Conservation (phyloP, 768 basidiomycete species). For the Collybiopsis luxurians region DNA sequence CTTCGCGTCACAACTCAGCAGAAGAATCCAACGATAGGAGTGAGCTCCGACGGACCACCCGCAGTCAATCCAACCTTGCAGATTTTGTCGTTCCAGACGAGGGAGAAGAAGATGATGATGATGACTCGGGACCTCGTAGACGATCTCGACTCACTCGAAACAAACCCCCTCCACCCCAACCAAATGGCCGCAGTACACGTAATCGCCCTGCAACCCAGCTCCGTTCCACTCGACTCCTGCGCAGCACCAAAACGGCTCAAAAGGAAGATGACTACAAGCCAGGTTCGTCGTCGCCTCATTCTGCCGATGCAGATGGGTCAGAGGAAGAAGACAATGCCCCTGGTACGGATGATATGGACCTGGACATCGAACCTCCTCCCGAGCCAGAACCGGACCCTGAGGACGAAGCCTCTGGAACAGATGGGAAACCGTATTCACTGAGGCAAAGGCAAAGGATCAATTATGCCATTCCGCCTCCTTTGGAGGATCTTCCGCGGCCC, state of each 20-base stretch:
- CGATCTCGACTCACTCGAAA: background rate
- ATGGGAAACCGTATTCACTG: slow-evolving; percentile 57
- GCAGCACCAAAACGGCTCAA: slow-evolving; percentile 3
- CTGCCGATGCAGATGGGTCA: slow-evolving; percentile 57
- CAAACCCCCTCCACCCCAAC: background rate
- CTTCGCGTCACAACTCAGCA: slow-evolving; percentile 7
- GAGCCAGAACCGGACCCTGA: slow-evolving; percentile 38
- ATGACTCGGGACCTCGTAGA: background rate
- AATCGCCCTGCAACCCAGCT: background rate
- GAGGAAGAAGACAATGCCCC: slow-evolving; percentile 36
- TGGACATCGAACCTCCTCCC: slow-evolving; percentile 33
- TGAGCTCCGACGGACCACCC: slow-evolving; percentile 32
- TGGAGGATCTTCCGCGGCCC: slow-evolving; percentile 64
- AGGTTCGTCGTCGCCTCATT: slow-evolving; percentile 44
- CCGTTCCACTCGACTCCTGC: slow-evolving; percentile 14
- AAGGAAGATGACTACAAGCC: slow-evolving; percentile 27
- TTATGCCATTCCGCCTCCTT: slow-evolving; percentile 78
- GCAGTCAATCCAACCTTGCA: slow-evolving; percentile 35
- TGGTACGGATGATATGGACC: slow-evolving; percentile 39
- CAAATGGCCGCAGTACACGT: background rate
- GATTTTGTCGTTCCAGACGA: slow-evolving; percentile 8
- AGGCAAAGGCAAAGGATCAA: slow-evolving; percentile 69
- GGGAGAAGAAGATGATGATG: background rate
- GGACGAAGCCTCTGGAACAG: slow-evolving; percentile 26
- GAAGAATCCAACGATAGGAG: slow-evolving; percentile 42